Base-by-base conservation (phyloP, 2,329 filamentous ascomycete genomes). In the Pseudopithomyces chartarum region DNA sequence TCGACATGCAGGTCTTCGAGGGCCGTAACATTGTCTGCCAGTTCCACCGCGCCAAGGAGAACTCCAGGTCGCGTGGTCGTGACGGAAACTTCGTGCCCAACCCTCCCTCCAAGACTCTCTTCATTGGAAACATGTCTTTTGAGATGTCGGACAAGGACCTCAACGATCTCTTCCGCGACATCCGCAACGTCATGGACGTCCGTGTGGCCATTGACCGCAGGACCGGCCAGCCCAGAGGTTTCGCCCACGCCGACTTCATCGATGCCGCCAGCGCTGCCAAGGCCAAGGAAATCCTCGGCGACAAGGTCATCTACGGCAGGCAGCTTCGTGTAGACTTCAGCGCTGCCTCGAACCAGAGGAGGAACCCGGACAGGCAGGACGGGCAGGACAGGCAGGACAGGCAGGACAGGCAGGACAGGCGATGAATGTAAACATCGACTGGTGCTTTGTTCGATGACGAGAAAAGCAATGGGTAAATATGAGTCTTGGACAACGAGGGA, bases 91-190 rank as follows among this genome's bases (percentile, higher is more conserved):
- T 43, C n/a, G 45, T 52, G 11, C 4, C 43, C 32, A 80, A 80
- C 66, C 65, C 78, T 39, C 87, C 87, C 2, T 84, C 84, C 50
- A 85, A 83, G 69, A 90, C 88, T 1, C 79, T 96, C 33, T 96
- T 90, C 80, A 85, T 97, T 65, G 91, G 92, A 64, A 95, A 95
- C 80, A 86, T 97, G 77, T 87, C 90, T 11, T 95, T 90, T 71
- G 90, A 96, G 78, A 89, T 93, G 80, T 90, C 89, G 8, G 92
- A 96, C 70, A 85, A 85, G 52, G 92, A 96, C 68, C 81, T 97
- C 52, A 92, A 93, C 77, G 82, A 87, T 52, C 77, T 96, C 23
- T 94, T 96, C 83, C 80, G 83, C 56, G 83, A 86, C 22, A 81
- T 96, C 57, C 79, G 83, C 48, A 89, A 90, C 73, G 83, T 94